Conservation (phyloP, 2,329 filamentous ascomycete species). For the Aspergillus sp. region DNA sequence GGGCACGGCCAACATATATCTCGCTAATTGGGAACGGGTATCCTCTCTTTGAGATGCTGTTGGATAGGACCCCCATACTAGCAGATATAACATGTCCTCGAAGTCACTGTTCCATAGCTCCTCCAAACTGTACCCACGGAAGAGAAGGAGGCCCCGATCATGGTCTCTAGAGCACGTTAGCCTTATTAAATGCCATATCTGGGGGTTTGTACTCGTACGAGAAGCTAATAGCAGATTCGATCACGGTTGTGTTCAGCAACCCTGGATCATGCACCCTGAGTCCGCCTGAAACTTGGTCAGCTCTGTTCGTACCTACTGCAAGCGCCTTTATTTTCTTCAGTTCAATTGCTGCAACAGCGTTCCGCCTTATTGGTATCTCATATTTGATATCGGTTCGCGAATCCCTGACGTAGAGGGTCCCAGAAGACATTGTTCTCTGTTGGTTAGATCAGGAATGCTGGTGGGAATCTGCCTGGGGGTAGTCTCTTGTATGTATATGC, state of each 20-base stretch:
- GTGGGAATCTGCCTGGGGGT: not conserved
- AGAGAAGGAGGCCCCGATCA: constrained; percentile 27
- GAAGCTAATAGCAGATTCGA: constrained; percentile 31
- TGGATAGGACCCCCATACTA: constrained; percentile 32
- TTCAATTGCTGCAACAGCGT: constrained; percentile 29
- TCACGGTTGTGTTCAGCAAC: constrained; percentile 33
- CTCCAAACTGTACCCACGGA: constrained; percentile 29
- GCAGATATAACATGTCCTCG: constrained; percentile 33
- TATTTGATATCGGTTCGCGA: constrained; percentile 29
- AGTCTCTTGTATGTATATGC: not conserved
- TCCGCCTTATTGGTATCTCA: constrained; percentile 29
- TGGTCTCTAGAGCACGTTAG: constrained; percentile 24
- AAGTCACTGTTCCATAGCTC: constrained; percentile 32
- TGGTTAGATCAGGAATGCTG: not conserved
- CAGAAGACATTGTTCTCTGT: constrained; percentile 16
- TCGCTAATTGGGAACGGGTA: constrained; percentile 21
- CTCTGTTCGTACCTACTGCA: constrained; percentile 14
- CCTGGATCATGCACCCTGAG: constrained; percentile 37
- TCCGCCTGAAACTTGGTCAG: constrained; percentile 26
- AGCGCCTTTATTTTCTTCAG: constrained; percentile 29
- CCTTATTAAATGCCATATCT: not conserved
- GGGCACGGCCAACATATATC: constrained; percentile 23
- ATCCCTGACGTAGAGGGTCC: constrained; percentile 25
- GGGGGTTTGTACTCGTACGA: constrained; percentile 25
- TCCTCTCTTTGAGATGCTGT: constrained; percentile 19